Conservation (phyloP, 305 asterid species). For the Rubia peregrina region DNA sequence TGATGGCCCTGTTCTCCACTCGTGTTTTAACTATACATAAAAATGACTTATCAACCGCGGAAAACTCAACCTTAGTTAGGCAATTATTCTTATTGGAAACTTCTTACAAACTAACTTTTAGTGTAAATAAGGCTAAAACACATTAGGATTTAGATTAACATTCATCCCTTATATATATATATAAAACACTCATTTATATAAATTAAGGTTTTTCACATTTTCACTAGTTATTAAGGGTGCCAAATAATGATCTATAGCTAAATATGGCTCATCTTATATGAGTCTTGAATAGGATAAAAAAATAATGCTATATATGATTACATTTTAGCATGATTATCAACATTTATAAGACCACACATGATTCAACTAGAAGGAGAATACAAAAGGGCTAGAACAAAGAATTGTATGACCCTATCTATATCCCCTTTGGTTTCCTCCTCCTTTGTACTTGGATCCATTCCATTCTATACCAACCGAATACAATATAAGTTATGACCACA, state of each 20-base stretch:
- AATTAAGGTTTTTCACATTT: neutral
- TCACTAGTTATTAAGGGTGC: neutral
- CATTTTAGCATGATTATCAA: neutral
- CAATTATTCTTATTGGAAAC: neutral
- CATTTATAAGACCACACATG: constrained; percentile 39
- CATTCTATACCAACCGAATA: too few relatives aligned
- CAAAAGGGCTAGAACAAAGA: constrained; percentile 21
- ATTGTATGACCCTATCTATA: constrained; percentile 10
- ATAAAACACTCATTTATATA: too few relatives aligned
- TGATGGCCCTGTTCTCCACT: too few relatives aligned
- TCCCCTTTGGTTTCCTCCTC: neutral
- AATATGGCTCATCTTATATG: neutral
- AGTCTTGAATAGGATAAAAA: neutral
- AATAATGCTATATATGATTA: neutral
- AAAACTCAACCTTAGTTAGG: neutral
- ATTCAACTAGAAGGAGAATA: constrained; percentile 32
- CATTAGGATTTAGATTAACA: neutral
- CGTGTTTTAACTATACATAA: too few relatives aligned
- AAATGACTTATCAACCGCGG: too few relatives aligned
- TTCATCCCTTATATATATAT: neutral
- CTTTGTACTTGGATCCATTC: too few relatives aligned
- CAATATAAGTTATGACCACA: constrained; percentile 31
- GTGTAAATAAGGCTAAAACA: too few relatives aligned
- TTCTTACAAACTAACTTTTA: neutral
- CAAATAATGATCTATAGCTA: neutral